phyloP scores from a whole-genome alignment of 192 early-diverging fungal species.

The Lobosporangium transversale region DNA sequence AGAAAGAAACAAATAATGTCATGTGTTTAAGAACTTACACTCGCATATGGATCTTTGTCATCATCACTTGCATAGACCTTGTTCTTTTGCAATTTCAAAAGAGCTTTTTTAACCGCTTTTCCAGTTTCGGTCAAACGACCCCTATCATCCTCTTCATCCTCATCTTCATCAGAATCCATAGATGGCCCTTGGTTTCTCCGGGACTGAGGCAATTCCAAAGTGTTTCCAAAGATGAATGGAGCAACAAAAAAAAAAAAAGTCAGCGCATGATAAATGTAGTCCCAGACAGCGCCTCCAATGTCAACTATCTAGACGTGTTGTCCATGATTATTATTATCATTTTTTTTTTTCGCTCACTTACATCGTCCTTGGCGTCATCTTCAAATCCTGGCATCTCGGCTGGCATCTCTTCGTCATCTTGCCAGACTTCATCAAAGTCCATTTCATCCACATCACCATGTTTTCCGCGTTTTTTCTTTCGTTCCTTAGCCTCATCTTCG shows the following conservation, averaged over 20 bases:
- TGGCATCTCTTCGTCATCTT: slow-evolving; percentile 82
- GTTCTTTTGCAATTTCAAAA: slow-evolving; percentile 72
- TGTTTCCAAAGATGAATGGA: too few relatives aligned
- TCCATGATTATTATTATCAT: neutral
- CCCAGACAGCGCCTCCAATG: too few relatives aligned
- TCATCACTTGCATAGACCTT: slow-evolving; percentile 70
- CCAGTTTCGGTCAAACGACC: slow-evolving; percentile 52
- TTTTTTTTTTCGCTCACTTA: slow-evolving; percentile 14
- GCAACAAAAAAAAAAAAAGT: too few relatives aligned
- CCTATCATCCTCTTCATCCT: slow-evolving; percentile 50
- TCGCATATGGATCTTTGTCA: slow-evolving; percentile 66
- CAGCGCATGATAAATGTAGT: neutral
- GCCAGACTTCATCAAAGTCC: slow-evolving; percentile 84
- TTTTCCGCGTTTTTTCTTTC: slow-evolving; percentile 45
- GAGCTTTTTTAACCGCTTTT: slow-evolving; percentile 69
- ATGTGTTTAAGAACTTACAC: slow-evolving; percentile 50
- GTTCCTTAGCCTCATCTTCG: slow-evolving; percentile 50
- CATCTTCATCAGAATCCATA: slow-evolving; percentile 55
- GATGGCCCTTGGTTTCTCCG: slow-evolving; percentile 52
- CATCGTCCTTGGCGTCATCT: slow-evolving; percentile 69
- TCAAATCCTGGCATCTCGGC: slow-evolving; percentile 76
- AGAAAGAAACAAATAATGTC: too few relatives aligned
- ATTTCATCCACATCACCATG: slow-evolving; percentile 74
- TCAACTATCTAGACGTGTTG: neutral
- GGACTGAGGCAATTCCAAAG: slow-evolving; percentile 18